Percentiles rank a stretch among this genome's conserved stretches.
Evolutionary conservation across 805 yeast species (phyloP).

Genomic region (Zygosaccharomyces bailii): DNA sequence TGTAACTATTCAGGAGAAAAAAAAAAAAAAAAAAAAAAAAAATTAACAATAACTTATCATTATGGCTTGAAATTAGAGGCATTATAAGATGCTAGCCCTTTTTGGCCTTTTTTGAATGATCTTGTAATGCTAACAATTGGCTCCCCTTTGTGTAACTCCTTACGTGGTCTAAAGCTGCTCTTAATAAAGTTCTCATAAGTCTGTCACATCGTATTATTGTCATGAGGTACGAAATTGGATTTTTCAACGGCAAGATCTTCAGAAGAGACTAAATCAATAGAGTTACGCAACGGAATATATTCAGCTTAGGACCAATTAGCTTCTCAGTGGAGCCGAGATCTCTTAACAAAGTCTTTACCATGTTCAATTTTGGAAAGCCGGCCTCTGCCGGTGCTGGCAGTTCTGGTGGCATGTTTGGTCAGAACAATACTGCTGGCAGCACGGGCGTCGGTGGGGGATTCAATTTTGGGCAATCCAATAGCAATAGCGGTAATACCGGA

Average conservation of each 20-base stretch:
- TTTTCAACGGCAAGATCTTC: conserved; percentile 2
- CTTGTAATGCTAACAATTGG: too few species aligned
- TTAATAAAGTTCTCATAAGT: neutral
- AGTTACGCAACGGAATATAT: too few species aligned
- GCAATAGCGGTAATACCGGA: conserved; percentile 2
- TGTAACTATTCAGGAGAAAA: too few species aligned
- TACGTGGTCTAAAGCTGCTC: too few species aligned
- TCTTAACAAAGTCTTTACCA: neutral
- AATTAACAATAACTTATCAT: too few species aligned
- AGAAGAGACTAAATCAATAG: neutral
- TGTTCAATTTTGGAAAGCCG: conserved; percentile 15
- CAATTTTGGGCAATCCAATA: conserved; percentile 12
- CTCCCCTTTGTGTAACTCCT: too few species aligned
- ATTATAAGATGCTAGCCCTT: too few species aligned
- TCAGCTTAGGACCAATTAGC: too few species aligned
- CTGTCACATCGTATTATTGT: neutral
- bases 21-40: too few species aligned
- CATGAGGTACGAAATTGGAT: neutral
- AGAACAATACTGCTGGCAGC: conserved; percentile 21
- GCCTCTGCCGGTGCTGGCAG: conserved; percentile 18
- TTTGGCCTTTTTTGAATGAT: too few species aligned
- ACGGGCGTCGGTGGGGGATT: conserved; percentile 23
- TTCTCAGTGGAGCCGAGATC: too few species aligned
- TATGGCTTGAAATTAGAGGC: too few species aligned
- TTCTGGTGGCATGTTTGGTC: conserved; percentile 36